Evolutionary conservation across 129 eudicot genomes (phyloP).

Genomic region (Deinandra increscens): DNA sequence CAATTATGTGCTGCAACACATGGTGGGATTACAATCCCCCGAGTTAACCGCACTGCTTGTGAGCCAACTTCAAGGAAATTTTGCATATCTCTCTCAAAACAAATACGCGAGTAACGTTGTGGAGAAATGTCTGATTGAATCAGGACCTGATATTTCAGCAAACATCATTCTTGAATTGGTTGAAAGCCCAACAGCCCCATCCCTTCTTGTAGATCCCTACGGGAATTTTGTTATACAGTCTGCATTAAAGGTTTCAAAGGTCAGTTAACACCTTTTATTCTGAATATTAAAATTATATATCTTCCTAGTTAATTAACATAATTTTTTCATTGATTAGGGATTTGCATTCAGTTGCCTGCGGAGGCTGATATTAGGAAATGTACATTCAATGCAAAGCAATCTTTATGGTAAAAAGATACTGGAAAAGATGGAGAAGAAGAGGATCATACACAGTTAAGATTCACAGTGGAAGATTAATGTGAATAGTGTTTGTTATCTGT

Average conservation of each 20-base stretch:
- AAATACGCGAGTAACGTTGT: slow-evolving; percentile 75
- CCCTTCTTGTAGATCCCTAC: slow-evolving; percentile 59
- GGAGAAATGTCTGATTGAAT: slow-evolving; percentile 50
- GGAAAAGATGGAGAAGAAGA: slow-evolving; percentile 46
- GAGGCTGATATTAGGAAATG: slow-evolving; percentile 35
- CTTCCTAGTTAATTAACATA: neutral
- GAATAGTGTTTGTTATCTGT: slow-evolving; percentile 21
- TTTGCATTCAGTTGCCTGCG: slow-evolving; percentile 25
- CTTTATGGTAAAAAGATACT: slow-evolving; percentile 61
- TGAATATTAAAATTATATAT: neutral
- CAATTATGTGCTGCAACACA: slow-evolving; percentile 79
- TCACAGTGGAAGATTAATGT: slow-evolving; percentile 18
- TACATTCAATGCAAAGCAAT: slow-evolving; percentile 44
- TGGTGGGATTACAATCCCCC: slow-evolving; percentile 42
- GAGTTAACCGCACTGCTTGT: slow-evolving; percentile 42
- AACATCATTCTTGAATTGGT: slow-evolving; percentile 53
- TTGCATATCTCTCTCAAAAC: slow-evolving; percentile 49
- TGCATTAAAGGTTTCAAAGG: slow-evolving; percentile 56
- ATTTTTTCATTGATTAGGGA: slow-evolving; percentile 36
- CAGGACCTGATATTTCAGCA: slow-evolving; percentile 35
- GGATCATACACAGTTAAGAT: slow-evolving; percentile 12
- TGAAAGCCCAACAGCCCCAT: slow-evolving; percentile 35
- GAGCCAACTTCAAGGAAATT: slow-evolving; percentile 45
- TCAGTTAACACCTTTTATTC: slow-evolving; percentile 15
- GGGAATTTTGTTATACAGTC: slow-evolving; percentile 75